A percentile compares a stretch with the other conserved stretches of the same genome.
phyloP scores from a whole-genome alignment of 352 stramenopile genomes.

The Thalassiosira hispida region DNA sequence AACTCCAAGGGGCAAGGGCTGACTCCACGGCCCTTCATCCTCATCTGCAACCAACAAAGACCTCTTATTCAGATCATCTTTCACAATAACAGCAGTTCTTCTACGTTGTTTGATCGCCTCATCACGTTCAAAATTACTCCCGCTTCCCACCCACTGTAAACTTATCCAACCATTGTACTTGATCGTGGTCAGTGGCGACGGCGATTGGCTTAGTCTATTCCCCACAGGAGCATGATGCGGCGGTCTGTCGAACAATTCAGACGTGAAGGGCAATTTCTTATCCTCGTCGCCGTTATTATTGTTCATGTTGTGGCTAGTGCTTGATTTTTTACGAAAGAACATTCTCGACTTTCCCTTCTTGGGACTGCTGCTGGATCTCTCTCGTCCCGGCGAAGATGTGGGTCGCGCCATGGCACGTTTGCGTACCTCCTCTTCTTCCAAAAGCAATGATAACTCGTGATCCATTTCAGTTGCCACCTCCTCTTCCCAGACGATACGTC shows the following conservation, averaged over 20 bases:
- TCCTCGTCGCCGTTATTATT: neutral
- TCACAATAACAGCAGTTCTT: no score
- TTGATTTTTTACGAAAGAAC: no score
- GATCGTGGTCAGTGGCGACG: slow-evolving; percentile 26
- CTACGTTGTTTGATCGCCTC: slow-evolving; percentile 7
- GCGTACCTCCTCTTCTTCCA: slow-evolving; percentile 26
- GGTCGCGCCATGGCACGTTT: slow-evolving; percentile 3
- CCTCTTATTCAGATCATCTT: no score
- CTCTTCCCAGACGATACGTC: slow-evolving; percentile 56
- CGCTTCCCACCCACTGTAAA: slow-evolving; percentile 31
- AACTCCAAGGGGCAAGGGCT: slow-evolving; percentile 38
- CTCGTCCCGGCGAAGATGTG: neutral
- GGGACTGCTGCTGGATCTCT: neutral
- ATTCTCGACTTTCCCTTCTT: neutral
- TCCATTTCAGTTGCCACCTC: slow-evolving; percentile 46
- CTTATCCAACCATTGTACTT: slow-evolving; percentile 57
- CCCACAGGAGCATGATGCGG: neutral
- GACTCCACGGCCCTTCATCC: slow-evolving; percentile 53
- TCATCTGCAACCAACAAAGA: slow-evolving; percentile 25
- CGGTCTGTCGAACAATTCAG: slow-evolving; percentile 20
- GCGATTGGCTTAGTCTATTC: neutral
- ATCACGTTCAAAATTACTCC: slow-evolving; percentile 33
- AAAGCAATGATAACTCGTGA: neutral
- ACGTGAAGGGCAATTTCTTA: slow-evolving; percentile 15
- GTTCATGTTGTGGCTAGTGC: no score